Evolutionary conservation across 2,329 filamentous ascomycete genomes (phyloP).

Genomic region (Scytalidium lignicola): DNA sequence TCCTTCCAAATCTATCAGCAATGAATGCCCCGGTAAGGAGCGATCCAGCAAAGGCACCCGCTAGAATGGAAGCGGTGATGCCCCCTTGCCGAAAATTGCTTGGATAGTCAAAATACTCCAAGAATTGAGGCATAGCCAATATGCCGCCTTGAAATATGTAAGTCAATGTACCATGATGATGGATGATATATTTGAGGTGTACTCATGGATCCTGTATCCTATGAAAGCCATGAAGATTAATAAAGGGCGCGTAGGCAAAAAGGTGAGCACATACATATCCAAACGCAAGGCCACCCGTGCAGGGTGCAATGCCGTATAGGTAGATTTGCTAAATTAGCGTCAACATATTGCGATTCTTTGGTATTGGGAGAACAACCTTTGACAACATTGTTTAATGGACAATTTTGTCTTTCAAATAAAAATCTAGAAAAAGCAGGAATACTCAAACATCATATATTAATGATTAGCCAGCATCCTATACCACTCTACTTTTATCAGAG

Average conservation of each 20-base stretch:
- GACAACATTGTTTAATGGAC: neutral
- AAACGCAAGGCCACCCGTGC: constrained; percentile 22
- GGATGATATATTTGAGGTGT: neutral
- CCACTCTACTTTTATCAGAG: too few relatives aligned
- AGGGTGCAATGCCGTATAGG: constrained; percentile 23
- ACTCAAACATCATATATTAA: neutral
- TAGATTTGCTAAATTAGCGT: constrained; percentile 14
- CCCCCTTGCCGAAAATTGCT: constrained; percentile 23
- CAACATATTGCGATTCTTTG: neutral
- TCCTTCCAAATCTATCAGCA: constrained; percentile 39
- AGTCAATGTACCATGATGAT: neutral
- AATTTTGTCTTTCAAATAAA: neutral
- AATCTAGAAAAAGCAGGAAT: neutral
- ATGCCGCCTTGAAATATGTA: constrained; percentile 10
- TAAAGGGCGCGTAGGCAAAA: neutral
- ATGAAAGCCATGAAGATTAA: neutral
- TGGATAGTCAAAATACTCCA: constrained; percentile 21
- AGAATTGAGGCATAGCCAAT: constrained; percentile 20
- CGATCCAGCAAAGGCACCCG: constrained; percentile 38
- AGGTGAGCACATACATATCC: constrained; percentile 12
- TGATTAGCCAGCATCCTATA: neutral
- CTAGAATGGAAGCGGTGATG: constrained; percentile 40
- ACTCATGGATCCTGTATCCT: constrained; percentile 22
- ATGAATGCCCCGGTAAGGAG: constrained; percentile 36
- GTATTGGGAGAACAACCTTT: neutral